phyloP scores from a whole-genome alignment of 2,329 filamentous ascomycete genomes.

The Fusarium sp. region DNA sequence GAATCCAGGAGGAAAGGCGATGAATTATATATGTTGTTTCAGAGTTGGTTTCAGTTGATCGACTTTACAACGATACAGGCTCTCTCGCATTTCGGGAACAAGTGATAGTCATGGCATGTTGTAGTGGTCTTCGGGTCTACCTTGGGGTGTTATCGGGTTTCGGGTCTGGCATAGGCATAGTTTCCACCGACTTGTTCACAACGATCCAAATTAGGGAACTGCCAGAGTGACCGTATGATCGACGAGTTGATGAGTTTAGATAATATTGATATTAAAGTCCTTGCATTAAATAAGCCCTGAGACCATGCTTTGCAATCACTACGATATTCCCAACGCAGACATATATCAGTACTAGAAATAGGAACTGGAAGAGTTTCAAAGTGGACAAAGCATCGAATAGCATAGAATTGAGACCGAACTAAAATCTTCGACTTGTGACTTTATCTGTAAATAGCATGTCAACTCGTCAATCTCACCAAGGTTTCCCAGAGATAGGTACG shows the following conservation, averaged over 20 bases:
- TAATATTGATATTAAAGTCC: not conserved
- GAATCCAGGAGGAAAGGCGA: not conserved
- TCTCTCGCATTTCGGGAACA: conserved; percentile 23
- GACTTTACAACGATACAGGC: not conserved
- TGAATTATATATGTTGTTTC: not conserved
- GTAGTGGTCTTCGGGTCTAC: conserved; percentile 20
- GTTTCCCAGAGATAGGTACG: conserved; percentile 7
- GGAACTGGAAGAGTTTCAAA: not conserved
- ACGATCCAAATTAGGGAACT: not conserved
- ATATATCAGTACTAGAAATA: not conserved
- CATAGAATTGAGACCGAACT: no score
- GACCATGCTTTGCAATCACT: not conserved
- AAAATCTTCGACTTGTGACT: not conserved
- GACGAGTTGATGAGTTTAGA: not conserved
- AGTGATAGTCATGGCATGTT: not conserved
- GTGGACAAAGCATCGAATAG: not conserved
- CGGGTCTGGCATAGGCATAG: conserved; percentile 22
- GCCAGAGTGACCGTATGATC: not conserved
- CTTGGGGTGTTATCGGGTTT: conserved; percentile 22
- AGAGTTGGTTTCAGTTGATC: not conserved
- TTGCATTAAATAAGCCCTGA: not conserved
- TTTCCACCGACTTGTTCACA: not conserved
- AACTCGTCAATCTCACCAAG: not conserved
- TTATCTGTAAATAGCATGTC: not conserved
- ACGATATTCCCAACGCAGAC: not conserved